Percentiles rank a stretch among this genome's conserved stretches.
Evolutionary conservation across 1,284 basidiomycete genomes (phyloP).

Genomic region (Ganoderma multipileum): DNA sequence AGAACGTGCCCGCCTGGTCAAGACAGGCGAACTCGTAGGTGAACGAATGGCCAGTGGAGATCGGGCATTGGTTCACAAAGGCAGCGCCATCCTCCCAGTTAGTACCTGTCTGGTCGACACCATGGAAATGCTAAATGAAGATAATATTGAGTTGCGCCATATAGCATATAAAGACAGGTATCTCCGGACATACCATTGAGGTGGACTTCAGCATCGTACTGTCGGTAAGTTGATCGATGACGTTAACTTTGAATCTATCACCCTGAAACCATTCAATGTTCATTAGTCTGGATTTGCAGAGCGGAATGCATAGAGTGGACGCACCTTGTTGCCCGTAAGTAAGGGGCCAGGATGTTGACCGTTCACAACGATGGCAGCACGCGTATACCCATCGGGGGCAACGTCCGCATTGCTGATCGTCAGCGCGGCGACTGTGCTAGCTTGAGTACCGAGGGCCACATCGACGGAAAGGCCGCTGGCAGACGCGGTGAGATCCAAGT

Average conservation of each 20-base stretch:
- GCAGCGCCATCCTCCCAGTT: constrained; percentile 45
- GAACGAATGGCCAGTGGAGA: constrained; percentile 52
- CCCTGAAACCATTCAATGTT: constrained; percentile 29
- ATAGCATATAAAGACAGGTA: neutral
- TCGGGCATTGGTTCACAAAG: constrained; percentile 58
- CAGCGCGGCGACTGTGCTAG: constrained; percentile 29
- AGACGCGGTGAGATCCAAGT: constrained; percentile 13
- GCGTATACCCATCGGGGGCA: constrained; percentile 33
- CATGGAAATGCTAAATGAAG: constrained; percentile 46
- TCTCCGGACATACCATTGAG: constrained; percentile 39
- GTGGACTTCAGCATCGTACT: constrained; percentile 42
- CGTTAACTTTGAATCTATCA: constrained; percentile 42
- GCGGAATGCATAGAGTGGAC: neutral
- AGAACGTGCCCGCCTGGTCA: constrained; percentile 44
- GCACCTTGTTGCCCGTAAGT: constrained; percentile 35
- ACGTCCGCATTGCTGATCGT: constrained; percentile 29
- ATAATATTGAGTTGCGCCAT: neutral
- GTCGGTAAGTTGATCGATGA: constrained; percentile 43
- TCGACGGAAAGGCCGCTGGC: neutral
- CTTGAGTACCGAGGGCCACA: neutral
- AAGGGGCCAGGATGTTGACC: constrained; percentile 37
- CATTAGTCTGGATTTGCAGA: neutral
- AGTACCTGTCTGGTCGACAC: constrained; percentile 42
- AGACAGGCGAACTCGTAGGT: constrained; percentile 46
- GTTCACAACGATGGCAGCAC: constrained; percentile 32